phyloP scores from a whole-genome alignment of 2,329 filamentous ascomycete species.

The Stromatinia cepivora region DNA sequence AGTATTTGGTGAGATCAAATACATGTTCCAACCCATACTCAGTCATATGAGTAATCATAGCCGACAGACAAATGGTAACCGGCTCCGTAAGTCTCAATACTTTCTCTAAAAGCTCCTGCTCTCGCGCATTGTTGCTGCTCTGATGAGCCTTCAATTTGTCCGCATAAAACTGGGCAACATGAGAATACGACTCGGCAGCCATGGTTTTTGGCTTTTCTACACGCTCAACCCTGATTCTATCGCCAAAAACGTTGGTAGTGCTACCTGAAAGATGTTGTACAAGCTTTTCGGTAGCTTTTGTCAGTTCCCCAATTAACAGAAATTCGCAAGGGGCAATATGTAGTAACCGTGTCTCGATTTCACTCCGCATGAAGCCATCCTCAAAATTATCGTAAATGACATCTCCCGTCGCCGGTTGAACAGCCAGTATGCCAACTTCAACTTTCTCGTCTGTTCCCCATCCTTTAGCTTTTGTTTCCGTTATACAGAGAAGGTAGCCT shows the following conservation, averaged over 20 bases:
- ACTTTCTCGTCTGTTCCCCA: constrained; percentile 91
- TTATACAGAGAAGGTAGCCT: constrained; percentile 92
- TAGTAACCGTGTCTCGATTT: constrained; percentile 91
- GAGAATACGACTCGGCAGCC: constrained; percentile 80
- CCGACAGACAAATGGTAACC: constrained; percentile 88
- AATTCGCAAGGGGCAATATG: constrained; percentile 97
- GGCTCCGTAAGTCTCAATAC: constrained; percentile 81
- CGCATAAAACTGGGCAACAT: constrained; percentile 91
- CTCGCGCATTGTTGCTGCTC: constrained; percentile 53
- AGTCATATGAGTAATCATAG: constrained; percentile 90
- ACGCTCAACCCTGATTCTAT: constrained; percentile 82
- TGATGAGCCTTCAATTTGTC: constrained; percentile 70
- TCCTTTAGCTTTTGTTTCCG: constrained; percentile 76
- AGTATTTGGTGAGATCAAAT: constrained; percentile 95
- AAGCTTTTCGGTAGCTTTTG: constrained; percentile 88
- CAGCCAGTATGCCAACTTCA: constrained; percentile 85
- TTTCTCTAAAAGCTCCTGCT: constrained; percentile 74
- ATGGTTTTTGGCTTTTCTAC: constrained; percentile 75
- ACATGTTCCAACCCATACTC: constrained; percentile 95
- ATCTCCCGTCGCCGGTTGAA: constrained; percentile 93
- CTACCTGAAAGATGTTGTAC: constrained; percentile 86
- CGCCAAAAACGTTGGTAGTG: constrained; percentile 88
- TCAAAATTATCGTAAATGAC: constrained; percentile 96
- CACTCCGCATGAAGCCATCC: constrained; percentile 94
- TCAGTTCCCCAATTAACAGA: constrained; percentile 85